phyloP scores from a whole-genome alignment of 139 green algal genomes.

The Eudorina sp. region DNA sequence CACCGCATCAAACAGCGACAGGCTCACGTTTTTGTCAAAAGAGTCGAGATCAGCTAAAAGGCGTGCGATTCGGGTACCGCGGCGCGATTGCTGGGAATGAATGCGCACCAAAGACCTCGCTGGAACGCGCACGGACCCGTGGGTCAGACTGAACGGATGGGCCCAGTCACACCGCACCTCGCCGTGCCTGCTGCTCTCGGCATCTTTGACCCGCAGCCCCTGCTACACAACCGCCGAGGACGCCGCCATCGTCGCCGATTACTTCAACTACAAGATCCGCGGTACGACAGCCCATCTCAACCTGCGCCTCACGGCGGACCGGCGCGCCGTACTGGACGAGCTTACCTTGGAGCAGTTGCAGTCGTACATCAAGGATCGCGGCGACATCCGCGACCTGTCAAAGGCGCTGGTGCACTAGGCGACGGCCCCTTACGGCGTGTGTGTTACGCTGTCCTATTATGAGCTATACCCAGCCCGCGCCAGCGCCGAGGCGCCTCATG shows the following conservation, averaged over 20 bases:
- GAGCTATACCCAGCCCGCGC: too few relatives aligned
- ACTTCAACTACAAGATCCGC: slow-evolving; percentile 40
- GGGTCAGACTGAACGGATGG: background rate
- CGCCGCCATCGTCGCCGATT: slow-evolving; percentile 19
- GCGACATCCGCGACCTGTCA: slow-evolving; percentile 1
- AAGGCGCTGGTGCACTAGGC: slow-evolving; percentile 20
- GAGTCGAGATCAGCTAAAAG: background rate
- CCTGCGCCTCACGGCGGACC: slow-evolving; percentile 37
- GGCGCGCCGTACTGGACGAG: slow-evolving; percentile 8
- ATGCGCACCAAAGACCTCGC: background rate
- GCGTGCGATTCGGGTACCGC: too few relatives aligned
- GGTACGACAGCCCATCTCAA: slow-evolving; percentile 30
- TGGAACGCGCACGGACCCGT: background rate
- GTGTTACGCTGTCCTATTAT: too few relatives aligned
- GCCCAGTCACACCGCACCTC: background rate
- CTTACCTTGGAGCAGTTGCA: slow-evolving; percentile 23
- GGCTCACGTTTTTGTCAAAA: background rate
- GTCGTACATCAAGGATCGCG: slow-evolving; percentile 34
- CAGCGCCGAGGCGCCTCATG: too few relatives aligned
- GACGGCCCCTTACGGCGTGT: too few relatives aligned
- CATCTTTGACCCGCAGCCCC: background rate
- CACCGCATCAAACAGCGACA: background rate
- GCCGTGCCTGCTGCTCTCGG: background rate
- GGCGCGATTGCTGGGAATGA: background rate
- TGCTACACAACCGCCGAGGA: background rate